Base-by-base conservation (phyloP, 2,329 filamentous ascomycete species). In the Scedosporium aurantiacum region DNA sequence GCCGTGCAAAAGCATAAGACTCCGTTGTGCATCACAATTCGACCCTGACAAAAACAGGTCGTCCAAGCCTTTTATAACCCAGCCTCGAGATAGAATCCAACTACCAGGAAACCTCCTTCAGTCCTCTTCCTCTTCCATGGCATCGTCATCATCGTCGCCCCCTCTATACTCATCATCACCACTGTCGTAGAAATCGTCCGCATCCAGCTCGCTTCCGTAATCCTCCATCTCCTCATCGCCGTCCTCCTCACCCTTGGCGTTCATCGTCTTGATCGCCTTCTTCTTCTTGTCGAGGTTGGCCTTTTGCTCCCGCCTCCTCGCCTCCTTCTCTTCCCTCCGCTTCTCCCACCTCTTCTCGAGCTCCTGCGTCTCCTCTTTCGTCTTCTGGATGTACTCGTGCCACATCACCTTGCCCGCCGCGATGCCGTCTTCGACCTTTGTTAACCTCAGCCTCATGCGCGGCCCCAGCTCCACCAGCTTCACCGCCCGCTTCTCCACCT, bases 391-490 rank as follows among this genome's bases (percentile, higher is more conserved):
- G 70, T 91, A 95, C 71, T 97, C 91, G 73, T 99, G 94, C 94
- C 94, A 99, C 89, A 99, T 90, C 62, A 96, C 83, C 72, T 91
- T 94, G 58, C 94, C 94, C 27, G 83, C 82, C 68, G 91, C 97
- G 5, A 97, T 75, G 1, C 93, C 94, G 68, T 99, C 94, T 71
- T 99, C 94, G 4, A 99, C 92, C 77, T 99, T 99, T 61, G 91
- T 92, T 75, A 99, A 79, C 37, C 93, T 85, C 47, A 99, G 77
- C 63, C 84, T 88, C 88, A 99, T 87, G 60, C 94, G 85, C 1
- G 94, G 94, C 0, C 94, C 94, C 0, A 99, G 78, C 75, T 99
- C 94, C 3, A 96, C 87, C 5, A 99, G 79, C 72, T 96, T 97
- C 23, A 99, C 90, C 0, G 90, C 92, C 54, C 91, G 85, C 67